Conservation (phyloP, 1,284 basidiomycete genomes). For the Cutaneotrichosporon mucoides region DNA sequence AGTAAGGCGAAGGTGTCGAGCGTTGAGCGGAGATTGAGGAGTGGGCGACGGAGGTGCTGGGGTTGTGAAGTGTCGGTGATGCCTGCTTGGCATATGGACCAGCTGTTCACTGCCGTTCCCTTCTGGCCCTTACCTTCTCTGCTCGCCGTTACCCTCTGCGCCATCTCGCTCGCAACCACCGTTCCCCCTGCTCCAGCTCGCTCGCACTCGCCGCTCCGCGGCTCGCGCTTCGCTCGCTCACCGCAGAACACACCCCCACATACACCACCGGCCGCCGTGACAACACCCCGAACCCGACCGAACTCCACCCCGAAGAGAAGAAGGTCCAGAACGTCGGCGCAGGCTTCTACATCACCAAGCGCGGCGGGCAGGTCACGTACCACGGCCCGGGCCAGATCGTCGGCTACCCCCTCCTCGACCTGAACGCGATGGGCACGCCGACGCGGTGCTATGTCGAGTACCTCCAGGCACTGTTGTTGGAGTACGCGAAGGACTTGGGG, state of each 20-base stretch:
- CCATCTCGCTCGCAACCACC: too few relatives aligned
- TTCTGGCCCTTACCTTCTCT: too few relatives aligned
- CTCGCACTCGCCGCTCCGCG: too few relatives aligned
- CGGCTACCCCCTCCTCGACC: constrained; percentile 89
- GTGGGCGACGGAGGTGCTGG: too few relatives aligned
- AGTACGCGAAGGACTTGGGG: constrained; percentile 33
- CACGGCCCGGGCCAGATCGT: constrained; percentile 97
- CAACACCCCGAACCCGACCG: constrained; percentile 51
- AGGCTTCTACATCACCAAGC: constrained; percentile 74
- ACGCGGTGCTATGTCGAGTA: constrained; percentile 53
- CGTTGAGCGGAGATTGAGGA: too few relatives aligned
- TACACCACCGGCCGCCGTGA: constrained; percentile 90
- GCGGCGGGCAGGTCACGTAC: constrained; percentile 93
- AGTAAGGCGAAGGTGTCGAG: too few relatives aligned
- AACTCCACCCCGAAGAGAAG: constrained; percentile 60
- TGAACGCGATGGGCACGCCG: constrained; percentile 56
- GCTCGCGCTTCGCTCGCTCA: too few relatives aligned
- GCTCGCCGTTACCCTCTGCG: too few relatives aligned
- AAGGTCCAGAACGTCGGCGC: constrained; percentile 73
- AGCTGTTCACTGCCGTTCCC: too few relatives aligned
- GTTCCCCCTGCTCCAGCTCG: too few relatives aligned
- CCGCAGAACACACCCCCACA: constrained; percentile 76
- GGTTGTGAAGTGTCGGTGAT: too few relatives aligned
- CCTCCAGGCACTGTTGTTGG: constrained; percentile 48
- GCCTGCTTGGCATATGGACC: too few relatives aligned